phyloP scores from a whole-genome alignment of 257 asterid genomes.

The Euphrasia confusa region DNA sequence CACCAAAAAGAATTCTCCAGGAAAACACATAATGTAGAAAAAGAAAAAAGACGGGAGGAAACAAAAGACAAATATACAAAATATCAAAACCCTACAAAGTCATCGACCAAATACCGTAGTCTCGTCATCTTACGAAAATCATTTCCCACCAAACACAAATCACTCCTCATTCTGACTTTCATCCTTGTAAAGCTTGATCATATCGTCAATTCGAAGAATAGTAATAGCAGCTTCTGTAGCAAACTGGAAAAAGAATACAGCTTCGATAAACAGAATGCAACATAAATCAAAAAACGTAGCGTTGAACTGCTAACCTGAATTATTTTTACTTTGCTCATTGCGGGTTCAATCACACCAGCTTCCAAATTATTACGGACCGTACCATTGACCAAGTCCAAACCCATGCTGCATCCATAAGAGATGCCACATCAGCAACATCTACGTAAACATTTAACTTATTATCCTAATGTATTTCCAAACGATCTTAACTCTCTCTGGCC shows the following conservation, averaged over 20 bases:
- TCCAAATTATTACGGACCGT: conserved; percentile 74
- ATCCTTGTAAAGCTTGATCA: conserved; percentile 86
- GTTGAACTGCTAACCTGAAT: conserved; percentile 52
- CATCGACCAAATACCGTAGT: background rate
- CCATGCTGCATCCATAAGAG: conserved; percentile 61
- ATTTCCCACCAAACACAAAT: conserved; percentile 19
- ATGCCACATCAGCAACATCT: conserved; percentile 14
- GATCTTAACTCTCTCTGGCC: background rate
- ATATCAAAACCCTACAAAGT: background rate
- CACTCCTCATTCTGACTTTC: conserved; percentile 57
- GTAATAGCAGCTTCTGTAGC: conserved; percentile 98
- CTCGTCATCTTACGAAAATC: conserved; percentile 7
- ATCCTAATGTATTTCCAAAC: background rate
- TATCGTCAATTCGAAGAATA: conserved; percentile 96
- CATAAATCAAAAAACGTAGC: background rate
- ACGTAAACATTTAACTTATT: background rate
- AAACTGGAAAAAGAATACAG: conserved; percentile 45
- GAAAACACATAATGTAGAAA: background rate
- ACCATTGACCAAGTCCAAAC: conserved; percentile 85
- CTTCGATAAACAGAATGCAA: background rate
- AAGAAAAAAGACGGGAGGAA: no score
- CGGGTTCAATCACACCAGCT: conserved; percentile 97
- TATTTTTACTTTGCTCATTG: conserved; percentile 98
- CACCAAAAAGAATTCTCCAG: background rate
- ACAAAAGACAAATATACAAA: background rate